Base-by-base conservation (phyloP, 768 basidiomycete species). In the Suillus subaureus region DNA sequence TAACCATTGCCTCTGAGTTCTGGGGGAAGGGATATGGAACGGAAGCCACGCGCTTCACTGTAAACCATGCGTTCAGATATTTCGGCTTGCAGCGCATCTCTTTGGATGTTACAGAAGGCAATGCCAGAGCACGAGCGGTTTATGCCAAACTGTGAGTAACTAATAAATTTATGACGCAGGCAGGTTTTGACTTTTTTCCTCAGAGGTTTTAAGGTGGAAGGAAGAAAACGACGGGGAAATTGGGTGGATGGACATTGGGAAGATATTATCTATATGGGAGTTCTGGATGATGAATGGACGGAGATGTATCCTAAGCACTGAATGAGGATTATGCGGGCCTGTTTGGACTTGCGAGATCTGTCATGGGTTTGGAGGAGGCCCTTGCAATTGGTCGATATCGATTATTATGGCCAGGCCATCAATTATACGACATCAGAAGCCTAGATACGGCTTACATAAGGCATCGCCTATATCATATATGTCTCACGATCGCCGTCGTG, bases 1-100 rank as follows among this genome's bases (percentile, higher is more conserved):
- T 76, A 57, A 68, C 68, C 15, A 21, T 79, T 15, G 61, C 40
- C 16, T 51, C 63, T 8, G 47, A 70, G 37, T 74, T 74, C 43
- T 79, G 77, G 76, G 69, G 72, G 3, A 74, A 74, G 39, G 80
- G 79, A 2, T 80, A 76, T 51, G 79, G 77, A 18, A 74, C 70
- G 55, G 79, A 80, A 61, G 71, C 75, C 7, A 70, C 73, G 35
- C 69, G 62, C 11, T 82, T 79, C 67, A 71, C 79, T 35, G 71
- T 79, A 4, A 76, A 77, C 54, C 67, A 80, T 65, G 75, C 72
- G 2, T 81, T 83, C 55, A 68, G 66, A 39, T 69, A 72, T 28
- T 62, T 82, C 26, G 75, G 71, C 21, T 64, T 80, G 56, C 78
- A 80, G 54, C 79, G 80, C 2, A 70, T 82, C 61, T 77, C 78